Conservation (phyloP, 768 basidiomycete genomes). For the Lentinula sp. region DNA sequence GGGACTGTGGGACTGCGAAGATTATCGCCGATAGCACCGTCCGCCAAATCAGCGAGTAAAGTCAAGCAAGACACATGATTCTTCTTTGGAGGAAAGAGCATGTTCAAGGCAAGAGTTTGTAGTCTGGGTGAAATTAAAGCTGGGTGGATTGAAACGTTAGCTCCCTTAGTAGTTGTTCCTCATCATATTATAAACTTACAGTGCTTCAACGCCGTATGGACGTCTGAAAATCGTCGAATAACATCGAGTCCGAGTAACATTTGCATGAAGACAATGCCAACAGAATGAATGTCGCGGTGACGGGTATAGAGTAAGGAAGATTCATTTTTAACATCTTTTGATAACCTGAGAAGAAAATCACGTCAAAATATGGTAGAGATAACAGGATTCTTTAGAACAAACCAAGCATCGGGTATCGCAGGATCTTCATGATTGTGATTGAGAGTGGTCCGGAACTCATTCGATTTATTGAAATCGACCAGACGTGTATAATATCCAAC, state of each 20-base stretch:
- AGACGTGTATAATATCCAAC: slow-evolving; percentile 68
- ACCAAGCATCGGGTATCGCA: slow-evolving; percentile 44
- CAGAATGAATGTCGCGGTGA: slow-evolving; percentile 76
- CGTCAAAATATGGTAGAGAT: not conserved
- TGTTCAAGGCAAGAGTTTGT: slow-evolving; percentile 45
- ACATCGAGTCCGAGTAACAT: slow-evolving; percentile 82
- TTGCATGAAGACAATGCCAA: slow-evolving; percentile 75
- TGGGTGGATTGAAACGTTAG: slow-evolving; percentile 16
- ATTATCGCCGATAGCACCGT: not conserved
- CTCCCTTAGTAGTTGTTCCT: not conserved
- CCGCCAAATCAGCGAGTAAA: not conserved
- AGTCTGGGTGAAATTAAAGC: slow-evolving; percentile 49
- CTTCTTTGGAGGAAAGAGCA: slow-evolving; percentile 59
- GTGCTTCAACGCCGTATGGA: slow-evolving; percentile 49
- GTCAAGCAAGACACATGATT: slow-evolving; percentile 32
- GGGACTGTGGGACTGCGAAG: not conserved
- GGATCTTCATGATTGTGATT: slow-evolving; percentile 19
- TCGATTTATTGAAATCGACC: slow-evolving; percentile 78
- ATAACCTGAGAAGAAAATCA: slow-evolving; percentile 41
- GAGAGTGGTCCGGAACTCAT: slow-evolving; percentile 53
- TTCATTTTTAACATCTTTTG: slow-evolving; percentile 74
- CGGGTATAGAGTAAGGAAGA: slow-evolving; percentile 69
- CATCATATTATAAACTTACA: slow-evolving; percentile 29
- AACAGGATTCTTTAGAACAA: slow-evolving; percentile 4
- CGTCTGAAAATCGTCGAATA: slow-evolving; percentile 45